Base-by-base conservation (phyloP, 495 filamentous ascomycete genomes). In the Penicillium parvum region DNA sequence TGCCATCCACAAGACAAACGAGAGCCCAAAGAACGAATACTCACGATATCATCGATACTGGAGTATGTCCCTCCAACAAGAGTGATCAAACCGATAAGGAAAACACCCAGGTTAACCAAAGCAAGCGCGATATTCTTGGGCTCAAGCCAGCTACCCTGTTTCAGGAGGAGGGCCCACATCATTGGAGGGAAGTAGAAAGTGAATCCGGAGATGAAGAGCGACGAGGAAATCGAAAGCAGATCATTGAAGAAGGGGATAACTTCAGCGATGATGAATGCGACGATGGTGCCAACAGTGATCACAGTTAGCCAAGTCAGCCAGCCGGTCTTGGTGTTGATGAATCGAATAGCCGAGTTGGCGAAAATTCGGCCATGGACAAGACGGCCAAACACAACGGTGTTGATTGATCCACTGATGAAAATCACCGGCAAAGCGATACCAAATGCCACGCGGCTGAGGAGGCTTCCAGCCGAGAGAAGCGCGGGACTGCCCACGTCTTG, bases 381-480 rank as follows among this genome's bases (percentile, higher is more conserved):
- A 46, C 77, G 77, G 16, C 37, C 69, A 7, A 75, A 64, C 15
- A 79, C 75, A 1, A 68, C 71, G 17, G 71, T 72, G 62, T 78
- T 78, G 61, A 81, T 81, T 34, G 69, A 74, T 10, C 77, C 77
- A 14, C 75, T 77, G 62, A 68, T 81, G 61, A 82, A 79, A 56
- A 85, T 79, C 42, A 86, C 81, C 16, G 84, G 84, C 7, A 83
- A 51, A 11, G 83, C 84, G 38, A 88, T 58, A n/a, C 83, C 84
- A 50, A 81, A 88, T 3, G 82, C 79, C 29, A 86, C 56, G 52
- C 84, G 84, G 43, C 78, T 73, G 3, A 88, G 53, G 0, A 73
- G 17, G 3, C 55, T 54, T 8, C 75, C 70, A 10, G 79, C 77
- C 0, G 80, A 79, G 10, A 79, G 68, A 0, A 88, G 71, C 3